These are phyloP conservation scores for Diaporthe sp. DNA, from an alignment of 2,329 filamentous ascomycete genomes.

Conservation along the genomic window DNA sequence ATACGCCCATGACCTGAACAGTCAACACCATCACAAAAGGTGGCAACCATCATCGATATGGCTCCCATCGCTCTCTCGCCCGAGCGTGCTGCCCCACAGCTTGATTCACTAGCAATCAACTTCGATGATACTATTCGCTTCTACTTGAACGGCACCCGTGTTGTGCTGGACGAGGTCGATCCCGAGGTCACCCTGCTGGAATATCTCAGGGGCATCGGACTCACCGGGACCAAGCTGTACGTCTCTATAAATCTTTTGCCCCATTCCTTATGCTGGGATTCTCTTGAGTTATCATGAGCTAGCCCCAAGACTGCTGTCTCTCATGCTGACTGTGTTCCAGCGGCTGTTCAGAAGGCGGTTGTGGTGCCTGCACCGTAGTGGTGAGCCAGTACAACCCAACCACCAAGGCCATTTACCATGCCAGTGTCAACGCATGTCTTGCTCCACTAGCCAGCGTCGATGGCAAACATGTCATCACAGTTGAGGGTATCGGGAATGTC, in stretches of 20 bases:
- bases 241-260: conserved; percentile 43
- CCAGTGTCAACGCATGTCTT: conserved; percentile 95
- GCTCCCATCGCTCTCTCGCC: conserved; percentile 69
- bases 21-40: conserved; percentile 11
- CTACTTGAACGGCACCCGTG: conserved; percentile 94
- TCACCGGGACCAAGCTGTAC: conserved; percentile 93
- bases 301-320: background rate
- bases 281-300: background rate
- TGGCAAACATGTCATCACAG: conserved; percentile 97
- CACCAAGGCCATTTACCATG: conserved; percentile 93
- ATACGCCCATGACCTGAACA: conserved; percentile 17
- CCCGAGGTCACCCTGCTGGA: conserved; percentile 93
- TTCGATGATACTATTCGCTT: conserved; percentile 93
- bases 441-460: conserved; percentile 94
- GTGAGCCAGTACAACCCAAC: conserved; percentile 94
- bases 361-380: conserved; percentile 95
- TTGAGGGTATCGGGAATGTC: conserved; percentile 94
- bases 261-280: background rate
- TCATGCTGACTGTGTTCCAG: conserved; percentile 51
- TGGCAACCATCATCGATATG: conserved; percentile 56
- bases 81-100: conserved; percentile 54
- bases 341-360: conserved; percentile 96
- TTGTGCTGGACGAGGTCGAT: conserved; percentile 87
- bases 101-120: conserved; percentile 74
- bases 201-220: conserved; percentile 90